Conservation (phyloP, 2,329 filamentous ascomycete genomes). For the Chaetomiaceae sp. region DNA sequence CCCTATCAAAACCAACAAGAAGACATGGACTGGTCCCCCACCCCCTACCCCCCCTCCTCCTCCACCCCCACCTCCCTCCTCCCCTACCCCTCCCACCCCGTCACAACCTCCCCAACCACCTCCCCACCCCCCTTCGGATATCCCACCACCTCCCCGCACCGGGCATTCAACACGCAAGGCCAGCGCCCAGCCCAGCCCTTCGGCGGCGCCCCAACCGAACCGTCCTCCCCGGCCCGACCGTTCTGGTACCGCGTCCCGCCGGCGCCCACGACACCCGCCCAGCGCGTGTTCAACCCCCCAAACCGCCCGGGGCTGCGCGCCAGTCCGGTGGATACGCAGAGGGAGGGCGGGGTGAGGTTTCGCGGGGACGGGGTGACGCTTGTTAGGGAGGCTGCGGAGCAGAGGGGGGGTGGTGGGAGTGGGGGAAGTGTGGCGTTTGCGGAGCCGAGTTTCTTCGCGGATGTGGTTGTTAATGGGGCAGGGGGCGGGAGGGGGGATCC, state of each 20-base stretch:
- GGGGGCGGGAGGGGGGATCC: slow-evolving; percentile 30
- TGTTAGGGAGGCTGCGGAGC: neutral
- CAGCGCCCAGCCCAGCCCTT: slow-evolving; percentile 38
- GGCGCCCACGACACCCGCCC: slow-evolving; percentile 60
- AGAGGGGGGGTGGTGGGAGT: slow-evolving; percentile 13
- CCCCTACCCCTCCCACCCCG: neutral
- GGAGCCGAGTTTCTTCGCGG: slow-evolving; percentile 56
- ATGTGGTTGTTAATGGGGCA: slow-evolving; percentile 20
- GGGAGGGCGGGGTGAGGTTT: slow-evolving; percentile 44
- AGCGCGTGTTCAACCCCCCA: slow-evolving; percentile 55
- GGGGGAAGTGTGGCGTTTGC: slow-evolving; percentile 41
- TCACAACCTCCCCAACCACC: neutral
- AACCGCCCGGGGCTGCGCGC: slow-evolving; percentile 47
- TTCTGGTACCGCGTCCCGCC: slow-evolving; percentile 68
- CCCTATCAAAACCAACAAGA: too few relatives aligned
- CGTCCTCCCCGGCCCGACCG: slow-evolving; percentile 42
- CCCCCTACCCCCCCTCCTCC: slow-evolving; percentile 22
- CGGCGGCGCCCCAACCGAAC: slow-evolving; percentile 39
- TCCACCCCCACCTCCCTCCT: neutral
- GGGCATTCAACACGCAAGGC: slow-evolving; percentile 46
- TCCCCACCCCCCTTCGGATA: neutral
- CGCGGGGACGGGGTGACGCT: slow-evolving; percentile 15
- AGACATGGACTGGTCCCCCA: slow-evolving; percentile 70
- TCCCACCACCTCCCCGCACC: too few relatives aligned
- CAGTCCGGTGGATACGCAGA: slow-evolving; percentile 34